A percentile compares a stretch with the other conserved stretches of the same genome.
Evolutionary conservation across 495 filamentous ascomycete genomes (phyloP).

Genomic region (Aspergillus diversus): DNA sequence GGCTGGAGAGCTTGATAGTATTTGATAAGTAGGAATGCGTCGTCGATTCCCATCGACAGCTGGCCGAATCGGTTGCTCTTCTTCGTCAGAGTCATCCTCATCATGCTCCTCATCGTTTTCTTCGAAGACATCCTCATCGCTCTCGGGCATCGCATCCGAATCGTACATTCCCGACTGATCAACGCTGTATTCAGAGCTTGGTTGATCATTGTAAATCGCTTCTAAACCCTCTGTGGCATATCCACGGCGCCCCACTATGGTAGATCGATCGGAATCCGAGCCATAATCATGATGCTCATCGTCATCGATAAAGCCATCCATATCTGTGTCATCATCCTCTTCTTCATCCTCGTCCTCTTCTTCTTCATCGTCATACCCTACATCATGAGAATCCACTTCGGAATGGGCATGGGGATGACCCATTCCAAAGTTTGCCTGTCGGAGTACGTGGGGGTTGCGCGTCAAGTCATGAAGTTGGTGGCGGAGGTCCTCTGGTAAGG

Average conservation of each 20-base stretch:
- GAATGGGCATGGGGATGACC: conserved; percentile 1
- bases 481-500: conserved; percentile 14
- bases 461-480: conserved; percentile 14
- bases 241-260: conserved; percentile 32
- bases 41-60: conserved; percentile 25
- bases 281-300: conserved; percentile 29
- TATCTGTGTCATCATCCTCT: conserved; percentile 43
- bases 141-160: neutral
- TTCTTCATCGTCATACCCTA: conserved; percentile 3
- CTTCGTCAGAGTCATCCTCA: conserved; percentile 29
- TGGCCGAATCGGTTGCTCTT: conserved; percentile 33
- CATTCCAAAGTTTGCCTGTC: neutral
- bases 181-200: conserved; percentile 16
- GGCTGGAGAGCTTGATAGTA: conserved; percentile 22
- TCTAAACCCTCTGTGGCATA: conserved; percentile 18
- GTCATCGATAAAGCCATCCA: conserved; percentile 48
- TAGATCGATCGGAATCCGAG: conserved; percentile 35
- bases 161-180: conserved; percentile 8
- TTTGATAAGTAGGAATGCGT: conserved; percentile 18
- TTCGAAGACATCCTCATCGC: conserved; percentile 12
- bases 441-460: conserved; percentile 8
- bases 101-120: conserved; percentile 21
- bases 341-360: conserved; percentile 32
- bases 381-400: conserved; percentile 1
- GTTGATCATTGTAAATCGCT: conserved; percentile 15